Base-by-base conservation (phyloP, 768 basidiomycete genomes). In the Coprinopsis marcescibilis region DNA sequence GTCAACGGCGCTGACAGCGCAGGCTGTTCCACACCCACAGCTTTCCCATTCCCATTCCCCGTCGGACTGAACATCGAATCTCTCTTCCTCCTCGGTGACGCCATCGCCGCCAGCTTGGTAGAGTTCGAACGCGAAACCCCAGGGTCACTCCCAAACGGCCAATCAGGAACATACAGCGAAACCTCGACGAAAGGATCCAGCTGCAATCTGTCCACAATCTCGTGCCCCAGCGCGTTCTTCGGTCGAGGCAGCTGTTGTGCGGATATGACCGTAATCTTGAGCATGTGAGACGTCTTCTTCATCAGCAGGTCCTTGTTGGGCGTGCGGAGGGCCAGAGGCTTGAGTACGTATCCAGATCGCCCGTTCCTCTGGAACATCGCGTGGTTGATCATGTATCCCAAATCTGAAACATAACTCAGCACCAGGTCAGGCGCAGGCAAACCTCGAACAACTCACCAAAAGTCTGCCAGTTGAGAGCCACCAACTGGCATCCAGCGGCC, bases 401-500 rank as follows among this genome's bases (percentile, higher is more conserved):
- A 62, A 64, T 98, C 94, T 91, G 58, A 20, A 40, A 7, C 19
- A 43, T 34, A 40, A n/a, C 34, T 41, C 34, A 42, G 11, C 7
- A 55, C n/a, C n/a, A 38, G 39, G 37, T 24, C 19, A 20, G 29
- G 29, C 17, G 20, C 4, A 37, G 25, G 38, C 23, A 17, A 10
- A 19, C n/a, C 23, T 13, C 15, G 27, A 23, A n/a, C 25, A 36
- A 34, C 81, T 40, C 57, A 93, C 91, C 92, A 55, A 81, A 84
- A 0, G 94, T 98, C 64, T 99, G 96, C 89, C 93, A 96, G 62
- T 99, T 99, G 49, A 99, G 75, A 3, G 96, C 91, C 0, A 95
- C 92, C 24, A 98, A 65, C 62, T 98, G 95, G 3, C 81, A 79
- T 6, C 96, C 96, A 1, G 83, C 81, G 1, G 81, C 78, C 96